Evolutionary conservation across 495 filamentous ascomycete genomes (phyloP).

Genomic region (Clohesyomyces aquaticus): DNA sequence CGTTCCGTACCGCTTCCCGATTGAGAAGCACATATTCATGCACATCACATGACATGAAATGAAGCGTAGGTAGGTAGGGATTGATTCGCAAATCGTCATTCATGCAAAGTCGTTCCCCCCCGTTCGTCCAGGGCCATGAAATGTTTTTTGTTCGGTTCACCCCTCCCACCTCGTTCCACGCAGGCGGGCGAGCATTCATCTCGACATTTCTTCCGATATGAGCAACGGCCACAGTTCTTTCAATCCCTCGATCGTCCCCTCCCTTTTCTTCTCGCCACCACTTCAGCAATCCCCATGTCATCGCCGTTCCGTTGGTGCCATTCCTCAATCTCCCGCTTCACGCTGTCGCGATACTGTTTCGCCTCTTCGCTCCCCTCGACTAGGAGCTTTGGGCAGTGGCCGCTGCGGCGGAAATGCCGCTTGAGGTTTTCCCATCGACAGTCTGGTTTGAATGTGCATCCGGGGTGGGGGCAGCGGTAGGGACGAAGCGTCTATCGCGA

Average conservation of each 20-base stretch:
- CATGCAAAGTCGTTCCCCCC: not conserved
- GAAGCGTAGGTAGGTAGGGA: too few relatives aligned
- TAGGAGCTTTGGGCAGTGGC: slow-evolving; percentile 36
- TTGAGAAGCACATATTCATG: not conserved
- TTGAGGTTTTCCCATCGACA: slow-evolving; percentile 42
- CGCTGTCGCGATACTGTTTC: slow-evolving; percentile 29
- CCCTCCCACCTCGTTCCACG: not conserved
- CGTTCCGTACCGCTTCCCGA: too few relatives aligned
- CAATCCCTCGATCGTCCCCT: not conserved
- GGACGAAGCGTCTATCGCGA: slow-evolving; percentile 22
- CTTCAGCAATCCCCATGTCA: not conserved
- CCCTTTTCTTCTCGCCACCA: not conserved
- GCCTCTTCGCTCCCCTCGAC: slow-evolving; percentile 22
- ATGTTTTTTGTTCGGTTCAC: not conserved
- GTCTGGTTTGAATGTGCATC: slow-evolving; percentile 39
- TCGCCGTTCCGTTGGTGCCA: slow-evolving; percentile 26
- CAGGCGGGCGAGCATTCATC: too few relatives aligned
- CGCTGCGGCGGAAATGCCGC: slow-evolving; percentile 34
- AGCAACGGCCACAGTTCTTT: not conserved
- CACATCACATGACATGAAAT: not conserved
- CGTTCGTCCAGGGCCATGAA: not conserved
- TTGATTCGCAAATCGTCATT: not conserved
- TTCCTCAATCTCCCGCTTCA: slow-evolving; percentile 30
- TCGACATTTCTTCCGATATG: too few relatives aligned
- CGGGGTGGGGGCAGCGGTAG: slow-evolving; percentile 36